Evolutionary conservation across 1,139 yeast species (phyloP).

Genomic region (Barnettozyma hawaiiensis): DNA sequence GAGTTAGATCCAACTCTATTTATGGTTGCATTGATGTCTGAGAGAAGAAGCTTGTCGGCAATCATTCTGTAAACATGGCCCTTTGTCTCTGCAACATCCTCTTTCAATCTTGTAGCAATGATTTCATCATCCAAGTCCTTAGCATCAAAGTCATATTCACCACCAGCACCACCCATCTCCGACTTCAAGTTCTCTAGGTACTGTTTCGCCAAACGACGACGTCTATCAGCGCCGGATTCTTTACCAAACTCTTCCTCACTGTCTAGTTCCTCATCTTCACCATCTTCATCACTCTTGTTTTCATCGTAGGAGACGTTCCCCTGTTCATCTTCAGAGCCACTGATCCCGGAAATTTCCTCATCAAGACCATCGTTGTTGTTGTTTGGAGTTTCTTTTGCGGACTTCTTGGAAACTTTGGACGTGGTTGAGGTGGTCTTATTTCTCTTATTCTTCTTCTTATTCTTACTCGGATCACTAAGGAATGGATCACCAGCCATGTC

Average conservation of each 20-base stretch:
- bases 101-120: conserved; percentile 69
- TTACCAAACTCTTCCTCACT: conserved; percentile 66
- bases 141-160: conserved; percentile 68
- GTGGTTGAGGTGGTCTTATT: conserved; percentile 24
- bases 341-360: conserved; percentile 26
- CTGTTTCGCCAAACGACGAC: conserved; percentile 91
- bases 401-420: conserved; percentile 11
- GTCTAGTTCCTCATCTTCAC: conserved; percentile 40
- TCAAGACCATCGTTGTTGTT: conserved; percentile 14
- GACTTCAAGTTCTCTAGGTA: conserved; percentile 73
- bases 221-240: conserved; percentile 87
- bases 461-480: conserved; percentile 53
- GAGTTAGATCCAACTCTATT: conserved; percentile 58
- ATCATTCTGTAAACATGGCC: conserved; percentile 74
- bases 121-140: conserved; percentile 85
- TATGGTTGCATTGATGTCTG: conserved; percentile 36
- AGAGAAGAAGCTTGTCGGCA: conserved; percentile 46
- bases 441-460: conserved; percentile 49
- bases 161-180: conserved; percentile 50
- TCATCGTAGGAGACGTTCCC: conserved; percentile 32
- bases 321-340: conserved; percentile 24
- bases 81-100: conserved; percentile 84
- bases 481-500: conserved; percentile 53
- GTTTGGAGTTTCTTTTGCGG: conserved; percentile 5
- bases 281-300: conserved; percentile 28